A percentile compares a stretch with the other conserved stretches of the same genome.
Evolutionary conservation across 192 early-diverging fungal genomes (phyloP).

Genomic region (Backusella tarrabulga): DNA sequence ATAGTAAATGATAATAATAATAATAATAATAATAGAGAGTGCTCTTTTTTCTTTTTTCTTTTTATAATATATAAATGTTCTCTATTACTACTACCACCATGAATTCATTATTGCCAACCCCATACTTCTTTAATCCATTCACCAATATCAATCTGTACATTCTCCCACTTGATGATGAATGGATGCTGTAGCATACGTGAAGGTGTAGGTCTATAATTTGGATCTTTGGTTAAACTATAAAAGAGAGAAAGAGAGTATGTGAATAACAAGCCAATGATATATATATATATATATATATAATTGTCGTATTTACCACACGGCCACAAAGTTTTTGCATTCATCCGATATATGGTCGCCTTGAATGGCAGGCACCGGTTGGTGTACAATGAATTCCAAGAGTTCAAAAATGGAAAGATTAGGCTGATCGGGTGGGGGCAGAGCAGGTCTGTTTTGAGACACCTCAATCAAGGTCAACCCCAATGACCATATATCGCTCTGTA

Average conservation of each 20-base stretch:
- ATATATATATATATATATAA: background rate
- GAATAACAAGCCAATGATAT: background rate
- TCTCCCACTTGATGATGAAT: constrained; percentile 62
- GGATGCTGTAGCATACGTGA: constrained; percentile 66
- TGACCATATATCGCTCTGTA: constrained; percentile 97
- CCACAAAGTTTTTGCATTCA: constrained; percentile 65
- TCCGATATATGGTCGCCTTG: constrained; percentile 60
- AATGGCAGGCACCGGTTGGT: constrained; percentile 75
- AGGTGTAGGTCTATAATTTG: constrained; percentile 63
- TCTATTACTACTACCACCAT: background rate
- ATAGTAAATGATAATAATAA: background rate
- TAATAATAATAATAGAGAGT: too few species aligned
- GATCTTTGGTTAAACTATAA: constrained; percentile 73
- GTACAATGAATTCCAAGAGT: constrained; percentile 89
- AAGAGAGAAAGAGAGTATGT: background rate
- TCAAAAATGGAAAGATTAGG: constrained; percentile 85
- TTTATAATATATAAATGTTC: background rate
- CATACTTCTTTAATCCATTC: constrained; percentile 38
- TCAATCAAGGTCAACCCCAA: constrained; percentile 93
- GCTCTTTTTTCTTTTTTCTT: too few species aligned
- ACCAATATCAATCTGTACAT: constrained; percentile 61
- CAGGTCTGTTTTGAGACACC: constrained; percentile 88
- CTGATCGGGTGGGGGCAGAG: constrained; percentile 67
- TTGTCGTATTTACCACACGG: constrained; percentile 56
- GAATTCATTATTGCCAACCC: constrained; percentile 25